Conservation (phyloP, 805 yeast genomes). For the Lipomyces kockii region DNA sequence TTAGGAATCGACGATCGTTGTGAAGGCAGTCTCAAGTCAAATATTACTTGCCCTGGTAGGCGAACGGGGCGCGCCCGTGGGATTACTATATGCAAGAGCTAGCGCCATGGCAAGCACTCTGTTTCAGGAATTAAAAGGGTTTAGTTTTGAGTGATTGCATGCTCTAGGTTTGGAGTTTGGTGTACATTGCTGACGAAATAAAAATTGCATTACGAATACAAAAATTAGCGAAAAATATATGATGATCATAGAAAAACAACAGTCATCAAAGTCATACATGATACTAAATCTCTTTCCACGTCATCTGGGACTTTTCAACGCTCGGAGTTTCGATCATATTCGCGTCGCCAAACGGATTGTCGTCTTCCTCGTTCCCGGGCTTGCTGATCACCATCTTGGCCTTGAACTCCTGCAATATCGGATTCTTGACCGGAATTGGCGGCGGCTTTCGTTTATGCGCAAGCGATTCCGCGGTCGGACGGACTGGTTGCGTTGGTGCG, state of each 20-base stretch:
- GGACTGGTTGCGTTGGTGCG: conserved; percentile 9
- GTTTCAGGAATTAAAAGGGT: conserved; percentile 39
- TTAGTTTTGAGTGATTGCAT: conserved; percentile 23
- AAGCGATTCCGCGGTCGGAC: conserved; percentile 30
- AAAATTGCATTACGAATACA: background rate
- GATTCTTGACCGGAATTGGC: conserved; percentile 38
- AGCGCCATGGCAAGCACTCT: conserved; percentile 39
- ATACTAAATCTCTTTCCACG: conserved; percentile 25
- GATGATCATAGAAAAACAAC: background rate
- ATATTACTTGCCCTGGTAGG: conserved; percentile 41
- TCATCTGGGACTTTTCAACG: conserved; percentile 22
- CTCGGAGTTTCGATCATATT: conserved; percentile 42
- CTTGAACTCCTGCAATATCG: conserved; percentile 26
- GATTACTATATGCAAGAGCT: conserved; percentile 38
- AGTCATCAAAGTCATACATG: background rate
- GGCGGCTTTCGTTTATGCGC: conserved; percentile 39
- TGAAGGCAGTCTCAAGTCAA: conserved; percentile 17
- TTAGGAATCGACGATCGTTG: conserved; percentile 30
- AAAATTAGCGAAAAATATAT: background rate
- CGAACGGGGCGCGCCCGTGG: conserved; percentile 40
- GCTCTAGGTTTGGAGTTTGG: background rate
- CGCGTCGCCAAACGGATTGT: conserved; percentile 59
- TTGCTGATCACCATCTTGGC: conserved; percentile 25
- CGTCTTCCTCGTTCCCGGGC: conserved; percentile 40
- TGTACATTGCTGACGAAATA: background rate